Base-by-base conservation (phyloP, 2,329 filamentous ascomycete genomes). In the Phoma herbarum region DNA sequence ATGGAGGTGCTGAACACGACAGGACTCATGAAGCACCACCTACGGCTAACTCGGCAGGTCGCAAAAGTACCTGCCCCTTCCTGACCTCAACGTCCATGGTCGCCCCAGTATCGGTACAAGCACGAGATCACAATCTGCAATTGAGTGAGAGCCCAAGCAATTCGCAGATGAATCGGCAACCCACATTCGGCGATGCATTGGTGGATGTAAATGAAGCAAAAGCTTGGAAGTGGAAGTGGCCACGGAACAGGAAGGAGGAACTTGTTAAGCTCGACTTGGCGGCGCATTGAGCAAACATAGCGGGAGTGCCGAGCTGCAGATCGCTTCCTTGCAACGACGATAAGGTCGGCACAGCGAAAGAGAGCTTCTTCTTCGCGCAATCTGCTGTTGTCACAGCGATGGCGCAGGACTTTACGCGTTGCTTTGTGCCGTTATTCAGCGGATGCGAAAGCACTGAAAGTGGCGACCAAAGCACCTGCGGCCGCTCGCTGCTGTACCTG, bases 231-330 rank as follows among this genome's bases (percentile, higher is more conserved):
- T 67, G 63, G 59, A 61, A 54, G 56, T 52, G 49, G 49, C 20
- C 57, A 65, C 71, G 42, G 49, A 71, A 67, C 61, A 66, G 74
- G 74, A 70, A 75, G 74, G 73, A 71, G 72, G 68, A 62, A 61
- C 59, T 71, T 22, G 65, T 63, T 52, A 66, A 64, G 57, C 62
- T 53, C 46, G 58, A 59, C 72, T 76, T 73, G 72, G 71, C 64
- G 50, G 61, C 44, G 48, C 60, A 62, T 52, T 26, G 43, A 53
- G 29, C 48, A 59, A 51, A 52, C 63, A 60, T 49, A 63, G 59
- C 28, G 43, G 57, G 33, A 55, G 42, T 59, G 63, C 62, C 62
- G 57, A 65, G 65, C 29, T 58, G 63, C 57, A 63, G 62, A 65
- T 67, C 64, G 35, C 23, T 52, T 29, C 46, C 31, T 33, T 52